Evolutionary conservation across 768 basidiomycete genomes (phyloP).

Genomic region (Leccinellum luteum): DNA sequence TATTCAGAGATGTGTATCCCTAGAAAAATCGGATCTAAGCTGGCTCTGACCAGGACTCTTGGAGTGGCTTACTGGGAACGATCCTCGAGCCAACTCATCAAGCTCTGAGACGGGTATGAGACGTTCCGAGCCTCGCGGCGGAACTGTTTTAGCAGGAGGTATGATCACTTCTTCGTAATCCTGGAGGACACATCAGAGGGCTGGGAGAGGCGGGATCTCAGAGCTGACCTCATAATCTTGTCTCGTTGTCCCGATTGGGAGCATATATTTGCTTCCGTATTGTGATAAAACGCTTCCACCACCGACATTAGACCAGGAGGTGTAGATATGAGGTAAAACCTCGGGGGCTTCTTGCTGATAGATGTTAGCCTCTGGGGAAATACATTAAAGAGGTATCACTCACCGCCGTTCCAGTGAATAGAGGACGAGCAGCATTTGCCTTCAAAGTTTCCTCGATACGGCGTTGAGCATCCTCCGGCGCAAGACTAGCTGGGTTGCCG

Average conservation of each 20-base stretch:
- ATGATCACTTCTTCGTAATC: slow-evolving; percentile 87
- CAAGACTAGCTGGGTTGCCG: slow-evolving; percentile 29
- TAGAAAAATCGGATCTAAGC: slow-evolving; percentile 27
- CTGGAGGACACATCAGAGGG: slow-evolving; percentile 38
- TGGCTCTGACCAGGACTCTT: neutral
- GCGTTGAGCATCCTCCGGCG: slow-evolving; percentile 47
- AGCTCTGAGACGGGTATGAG: slow-evolving; percentile 70
- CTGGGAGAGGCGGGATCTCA: neutral
- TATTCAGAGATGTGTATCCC: slow-evolving; percentile 86
- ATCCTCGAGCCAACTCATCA: slow-evolving; percentile 72
- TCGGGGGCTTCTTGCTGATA: slow-evolving; percentile 54
- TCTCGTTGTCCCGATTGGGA: slow-evolving; percentile 82
- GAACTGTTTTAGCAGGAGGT: slow-evolving; percentile 79
- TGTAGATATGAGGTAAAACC: slow-evolving; percentile 85
- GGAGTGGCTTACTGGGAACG: slow-evolving; percentile 68
- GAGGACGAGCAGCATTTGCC: slow-evolving; percentile 61
- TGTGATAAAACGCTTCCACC: slow-evolving; percentile 64
- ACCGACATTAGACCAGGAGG: slow-evolving; percentile 54
- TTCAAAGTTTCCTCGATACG: slow-evolving; percentile 62
- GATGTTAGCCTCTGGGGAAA: slow-evolving; percentile 5
- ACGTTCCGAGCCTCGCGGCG: slow-evolving; percentile 67
- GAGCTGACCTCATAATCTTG: slow-evolving; percentile 59
- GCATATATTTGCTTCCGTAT: slow-evolving; percentile 70
- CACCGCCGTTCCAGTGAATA: slow-evolving; percentile 59
- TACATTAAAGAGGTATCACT: slow-evolving; percentile 12